Percentiles rank a stretch among this genome's conserved stretches.
These are phyloP conservation scores for Mychonastes homosphaera DNA, from an alignment of 139 green algal species.

Conservation along the genomic window DNA sequence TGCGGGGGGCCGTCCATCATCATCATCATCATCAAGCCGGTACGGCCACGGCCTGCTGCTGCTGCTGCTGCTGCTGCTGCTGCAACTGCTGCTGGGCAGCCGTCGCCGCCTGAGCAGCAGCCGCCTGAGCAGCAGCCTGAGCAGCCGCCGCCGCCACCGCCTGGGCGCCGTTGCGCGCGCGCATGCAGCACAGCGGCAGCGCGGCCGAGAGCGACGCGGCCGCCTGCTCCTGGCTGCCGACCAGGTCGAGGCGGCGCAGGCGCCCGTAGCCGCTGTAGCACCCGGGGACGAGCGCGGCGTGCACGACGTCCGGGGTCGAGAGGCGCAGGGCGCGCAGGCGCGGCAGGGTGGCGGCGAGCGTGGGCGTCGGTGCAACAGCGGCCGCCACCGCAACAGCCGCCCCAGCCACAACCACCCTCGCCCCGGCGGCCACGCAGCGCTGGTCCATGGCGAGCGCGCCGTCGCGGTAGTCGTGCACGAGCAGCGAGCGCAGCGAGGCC, in stretches of 20 bases:
- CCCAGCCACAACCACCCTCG: neutral
- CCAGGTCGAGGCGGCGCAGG: constrained; percentile 16
- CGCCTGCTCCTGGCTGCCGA: constrained; percentile 22
- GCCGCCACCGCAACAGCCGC: neutral
- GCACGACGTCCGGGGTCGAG: constrained; percentile 17
- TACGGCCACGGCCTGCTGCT: too few species aligned
- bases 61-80: too few species aligned
- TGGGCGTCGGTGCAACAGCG: too few species aligned
- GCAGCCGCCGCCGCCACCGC: too few species aligned
- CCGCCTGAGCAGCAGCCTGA: too few species aligned
- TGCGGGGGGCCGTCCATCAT: too few species aligned
- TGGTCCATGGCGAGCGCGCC: constrained; percentile 10
- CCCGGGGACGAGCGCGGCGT: constrained; percentile 12
- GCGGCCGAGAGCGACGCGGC: constrained; percentile 6
- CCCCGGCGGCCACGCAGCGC: constrained; percentile 1
- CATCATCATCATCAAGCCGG: too few species aligned
- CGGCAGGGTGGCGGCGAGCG: neutral
- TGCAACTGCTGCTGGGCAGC: too few species aligned
- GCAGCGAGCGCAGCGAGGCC: neutral
- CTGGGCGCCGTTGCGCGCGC: too few species aligned
- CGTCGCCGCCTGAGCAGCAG: too few species aligned
- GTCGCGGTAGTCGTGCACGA: constrained; percentile 16
- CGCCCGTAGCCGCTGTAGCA: constrained; percentile 12
- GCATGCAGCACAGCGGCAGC: constrained; percentile 21
- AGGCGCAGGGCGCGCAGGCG: constrained; percentile 16